Evolutionary conservation across 1,284 basidiomycete genomes (phyloP), one percentile per base, ranked within the genome.

Genomic region (Leccinum fuscescens): DNA sequence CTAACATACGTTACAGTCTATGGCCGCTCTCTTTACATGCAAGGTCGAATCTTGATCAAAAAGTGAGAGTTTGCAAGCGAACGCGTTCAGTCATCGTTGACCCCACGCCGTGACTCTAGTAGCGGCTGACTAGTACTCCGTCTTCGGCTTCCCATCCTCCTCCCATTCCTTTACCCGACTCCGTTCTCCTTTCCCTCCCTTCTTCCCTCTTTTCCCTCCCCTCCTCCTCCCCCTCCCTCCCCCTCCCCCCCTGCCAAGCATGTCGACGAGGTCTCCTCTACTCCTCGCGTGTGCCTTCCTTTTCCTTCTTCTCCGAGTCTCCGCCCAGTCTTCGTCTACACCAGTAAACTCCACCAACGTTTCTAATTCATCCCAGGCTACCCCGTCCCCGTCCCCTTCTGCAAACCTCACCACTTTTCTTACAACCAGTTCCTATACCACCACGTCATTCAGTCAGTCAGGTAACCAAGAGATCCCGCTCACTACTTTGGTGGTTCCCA

Each of bases 401-500:
- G 54, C 62, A n/a, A 72, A 66, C 55, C 58, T 81, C 60, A 82
- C 80, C 37, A 74, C 85, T 29, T 81, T 83, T 59, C 74, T 79
- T 54, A 79, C 80, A 3, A 85, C 86, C 6, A 78, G 76, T 55
- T 76, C 77, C 2, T 69, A 77, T 61, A 82, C 83, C 33, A 68
- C 81, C 52, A 83, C 82, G 37, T 74, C 80, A 60, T 69, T 80
- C 63, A 78, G 79, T 54, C 79, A 76, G 48, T 80, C 81, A 11
- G 82, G 80, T 31, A 78, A 74, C 60, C 78, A 79, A 64, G 73
- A 78, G 64, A 74, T 83, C 54, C 71, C 80, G 20, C 61, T 85
- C 61, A 79, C 82, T 56, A 82, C 83, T 24, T 77, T 15, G 17
- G 44, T 82, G 48, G 64, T 89, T 56, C 81, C 86, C 20, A 82